phyloP scores from a whole-genome alignment of 2,329 filamentous ascomycete species.

The Cladosporium velox region DNA sequence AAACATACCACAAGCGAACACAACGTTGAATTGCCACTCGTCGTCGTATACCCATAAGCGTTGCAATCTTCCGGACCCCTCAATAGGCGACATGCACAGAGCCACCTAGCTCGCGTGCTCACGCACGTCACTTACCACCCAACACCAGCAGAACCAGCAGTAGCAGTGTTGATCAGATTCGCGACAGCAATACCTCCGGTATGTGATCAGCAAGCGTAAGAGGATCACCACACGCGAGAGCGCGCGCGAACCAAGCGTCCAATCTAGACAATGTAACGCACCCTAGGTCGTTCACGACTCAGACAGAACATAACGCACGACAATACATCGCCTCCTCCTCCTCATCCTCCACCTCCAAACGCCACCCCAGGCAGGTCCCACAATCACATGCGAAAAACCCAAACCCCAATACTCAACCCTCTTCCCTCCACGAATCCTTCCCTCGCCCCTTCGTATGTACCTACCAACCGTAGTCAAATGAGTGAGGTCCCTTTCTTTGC shows the following conservation, averaged over 20 bases:
- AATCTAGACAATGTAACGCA: background rate
- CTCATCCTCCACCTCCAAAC: background rate
- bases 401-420: background rate
- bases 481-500: background rate
- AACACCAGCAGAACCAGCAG: background rate
- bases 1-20: background rate
- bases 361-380: background rate
- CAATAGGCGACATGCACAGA: background rate
- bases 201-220: slow-evolving; percentile 2
- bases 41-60: background rate
- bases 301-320: background rate
- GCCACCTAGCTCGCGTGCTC: slow-evolving; percentile 10
- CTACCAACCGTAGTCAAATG: background rate
- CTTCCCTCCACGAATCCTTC: background rate
- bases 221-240: background rate
- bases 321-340: background rate
- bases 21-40: background rate
- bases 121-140: background rate
- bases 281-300: background rate
- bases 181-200: background rate
- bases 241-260: background rate
- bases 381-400: background rate
- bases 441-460: background rate
- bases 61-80: background rate
- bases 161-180: slow-evolving; percentile 4